Evolutionary conservation across 148 eudicot species (phyloP).

Genomic region (Drosera capensis): DNA sequence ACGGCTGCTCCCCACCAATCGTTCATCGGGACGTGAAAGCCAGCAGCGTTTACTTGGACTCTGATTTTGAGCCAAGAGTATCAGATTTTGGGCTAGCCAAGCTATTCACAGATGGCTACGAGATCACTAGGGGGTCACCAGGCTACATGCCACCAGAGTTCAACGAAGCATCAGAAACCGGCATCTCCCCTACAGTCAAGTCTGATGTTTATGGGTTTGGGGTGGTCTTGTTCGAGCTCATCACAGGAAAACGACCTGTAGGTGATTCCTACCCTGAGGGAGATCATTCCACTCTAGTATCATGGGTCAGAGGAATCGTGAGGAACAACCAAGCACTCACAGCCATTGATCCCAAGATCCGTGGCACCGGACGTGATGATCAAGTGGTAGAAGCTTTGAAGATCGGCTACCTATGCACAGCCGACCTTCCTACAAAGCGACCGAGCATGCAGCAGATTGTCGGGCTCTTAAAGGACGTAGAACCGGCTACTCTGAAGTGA

Average conservation of each 20-base stretch:
- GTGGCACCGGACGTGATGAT: conserved; percentile 30
- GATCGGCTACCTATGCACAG: conserved; percentile 85
- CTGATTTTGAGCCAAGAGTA: conserved; percentile 64
- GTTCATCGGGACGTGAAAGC: conserved; percentile 84
- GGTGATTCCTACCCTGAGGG: conserved; percentile 27
- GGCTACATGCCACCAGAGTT: too few relatives aligned
- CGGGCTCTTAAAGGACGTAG: conserved; percentile 76
- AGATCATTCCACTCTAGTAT: too few relatives aligned
- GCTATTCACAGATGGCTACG: conserved; percentile 6
- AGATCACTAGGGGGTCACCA: conserved; percentile 12
- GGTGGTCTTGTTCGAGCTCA: conserved; percentile 42
- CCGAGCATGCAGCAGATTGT: conserved; percentile 90
- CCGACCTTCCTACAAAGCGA: conserved; percentile 58
- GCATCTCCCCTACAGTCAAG: too few relatives aligned
- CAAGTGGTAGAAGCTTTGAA: conserved; percentile 71
- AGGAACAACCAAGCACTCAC: conserved; percentile 30
- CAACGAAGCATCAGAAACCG: too few relatives aligned
- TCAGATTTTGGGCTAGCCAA: conserved; percentile 40
- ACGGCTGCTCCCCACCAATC: conserved; percentile 60
- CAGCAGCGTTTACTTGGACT: conserved; percentile 54
- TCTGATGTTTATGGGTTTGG: conserved; percentile 80
- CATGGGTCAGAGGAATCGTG: conserved; percentile 35
- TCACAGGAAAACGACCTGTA: conserved; percentile 30
- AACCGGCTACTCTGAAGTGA: conserved; percentile 8
- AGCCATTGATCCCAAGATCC: conserved; percentile 32